Evolutionary conservation across 345 rosid genomes (phyloP).

Genomic region (Combretum micranthum): DNA sequence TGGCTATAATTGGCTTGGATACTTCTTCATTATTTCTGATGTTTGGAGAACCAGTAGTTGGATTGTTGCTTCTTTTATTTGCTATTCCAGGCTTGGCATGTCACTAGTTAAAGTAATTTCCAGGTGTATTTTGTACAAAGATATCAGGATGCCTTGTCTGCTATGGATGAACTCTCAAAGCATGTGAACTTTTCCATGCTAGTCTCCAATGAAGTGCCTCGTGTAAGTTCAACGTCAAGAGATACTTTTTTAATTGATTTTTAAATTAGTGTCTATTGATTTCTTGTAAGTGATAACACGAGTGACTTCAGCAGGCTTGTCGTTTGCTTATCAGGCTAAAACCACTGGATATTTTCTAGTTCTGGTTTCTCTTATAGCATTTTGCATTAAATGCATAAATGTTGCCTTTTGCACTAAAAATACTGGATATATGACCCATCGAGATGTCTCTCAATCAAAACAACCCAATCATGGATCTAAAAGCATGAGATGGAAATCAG

Average conservation of each 20-base stretch:
- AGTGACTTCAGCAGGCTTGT: conserved; percentile 11
- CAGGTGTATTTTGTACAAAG: conserved; percentile 6
- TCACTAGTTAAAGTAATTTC: background rate
- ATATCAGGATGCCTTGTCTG: background rate
- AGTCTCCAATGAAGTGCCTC: conserved; percentile 12
- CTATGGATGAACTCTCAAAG: conserved; percentile 6
- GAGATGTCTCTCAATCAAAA: conserved; percentile 5
- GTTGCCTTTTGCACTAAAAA: conserved; percentile 18
- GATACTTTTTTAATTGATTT: background rate
- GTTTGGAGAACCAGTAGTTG: no score
- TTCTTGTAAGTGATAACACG: background rate
- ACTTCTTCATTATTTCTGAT: no score
- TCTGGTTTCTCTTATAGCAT: conserved; percentile 28
- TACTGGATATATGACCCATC: conserved; percentile 1
- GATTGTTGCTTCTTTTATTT: no score
- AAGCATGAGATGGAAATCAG: conserved; percentile 29
- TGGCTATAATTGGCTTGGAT: no score
- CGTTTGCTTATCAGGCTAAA: conserved; percentile 25
- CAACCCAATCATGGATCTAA: conserved; percentile 9
- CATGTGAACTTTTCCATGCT: conserved; percentile 10
- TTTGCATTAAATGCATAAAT: conserved; percentile 33
- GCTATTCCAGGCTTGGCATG: no score
- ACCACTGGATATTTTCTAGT: conserved; percentile 30
- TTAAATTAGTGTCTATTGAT: background rate
- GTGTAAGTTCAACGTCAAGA: conserved; percentile 18